Evolutionary conservation across 352 stramenopile species (phyloP), one percentile per base, ranked within the genome.

Genomic region (Globisporangium nagaii): DNA sequence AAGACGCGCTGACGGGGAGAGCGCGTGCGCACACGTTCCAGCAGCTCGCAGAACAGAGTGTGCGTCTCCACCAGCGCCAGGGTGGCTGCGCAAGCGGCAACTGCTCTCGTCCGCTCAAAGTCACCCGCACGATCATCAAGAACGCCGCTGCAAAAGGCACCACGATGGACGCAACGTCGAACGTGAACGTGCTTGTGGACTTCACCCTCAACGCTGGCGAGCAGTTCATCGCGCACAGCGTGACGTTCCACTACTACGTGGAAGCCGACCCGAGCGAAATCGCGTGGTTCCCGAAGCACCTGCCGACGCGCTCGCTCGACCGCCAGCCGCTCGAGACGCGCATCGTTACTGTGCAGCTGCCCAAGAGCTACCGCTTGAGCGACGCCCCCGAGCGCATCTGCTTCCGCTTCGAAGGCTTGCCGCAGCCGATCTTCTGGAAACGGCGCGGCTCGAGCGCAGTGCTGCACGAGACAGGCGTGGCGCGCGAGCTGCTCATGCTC

Each of bases 201-300:
- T 88, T 90, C 42, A 88, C 79, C 3, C 60, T 90, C 10, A 90
- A 90, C 27, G 79, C 73, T 11, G 79, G 79, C 4, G 79, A 88
- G 51, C 79, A 88, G 30, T 90, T 90, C 45, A 88, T 90, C 28
- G 75, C 76, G 2, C 79, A 90, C 36, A 87, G 77, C 40, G 75
- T 81, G 19, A 58, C 68, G 13, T 90, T 88, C 35, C 66, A 86
- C 19, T 90, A 85, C 50, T 84, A 90, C 49, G 62, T 71, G 1
- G 68, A 79, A 3, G 42, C 83, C 9, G 62, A 80, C 8, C 56
- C 68, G 9, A 52, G 27, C 5, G 73, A 85, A 11, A 46, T 86
- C 30, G 77, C 73, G 42, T 88, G 76, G 79, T 73, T 57, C 3
- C 79, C 79, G 3, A 65, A 68, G 13, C 74, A 90, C 36, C 46